phyloP scores from a whole-genome alignment of 805 yeast genomes.

The Ogataea nakhonphanomensis region DNA sequence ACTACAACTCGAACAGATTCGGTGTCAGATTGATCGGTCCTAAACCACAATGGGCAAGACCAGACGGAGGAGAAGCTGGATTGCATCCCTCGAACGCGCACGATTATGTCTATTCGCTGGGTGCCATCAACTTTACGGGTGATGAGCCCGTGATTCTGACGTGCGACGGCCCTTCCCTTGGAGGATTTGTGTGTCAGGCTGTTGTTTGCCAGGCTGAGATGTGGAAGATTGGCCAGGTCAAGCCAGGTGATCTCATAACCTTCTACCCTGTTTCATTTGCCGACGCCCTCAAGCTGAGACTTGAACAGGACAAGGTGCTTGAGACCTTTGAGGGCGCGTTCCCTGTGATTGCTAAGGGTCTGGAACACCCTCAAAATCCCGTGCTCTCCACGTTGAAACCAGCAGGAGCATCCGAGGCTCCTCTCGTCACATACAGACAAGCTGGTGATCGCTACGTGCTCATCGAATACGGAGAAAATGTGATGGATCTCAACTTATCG shows the following conservation, averaged over 20 bases:
- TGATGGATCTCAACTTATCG: constrained; percentile 77
- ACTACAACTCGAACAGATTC: constrained; percentile 94
- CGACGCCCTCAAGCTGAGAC: constrained; percentile 62
- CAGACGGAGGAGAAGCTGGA: constrained; percentile 97
- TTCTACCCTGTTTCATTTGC: constrained; percentile 76
- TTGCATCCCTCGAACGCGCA: constrained; percentile 98
- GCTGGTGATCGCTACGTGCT: constrained; percentile 95
- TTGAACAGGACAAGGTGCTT: constrained; percentile 55
- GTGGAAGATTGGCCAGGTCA: constrained; percentile 98
- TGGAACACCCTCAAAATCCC: constrained; percentile 62
- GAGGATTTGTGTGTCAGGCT: constrained; percentile 96
- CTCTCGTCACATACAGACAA: constrained; percentile 82
- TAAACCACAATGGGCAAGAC: constrained; percentile 94
- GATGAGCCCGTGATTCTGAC: constrained; percentile 97
- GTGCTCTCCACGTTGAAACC: constrained; percentile 52
- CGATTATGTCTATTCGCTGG: constrained; percentile 93
- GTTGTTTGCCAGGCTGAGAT: constrained; percentile 94
- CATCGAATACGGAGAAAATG: constrained; percentile 89
- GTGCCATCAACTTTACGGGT: constrained; percentile 97
- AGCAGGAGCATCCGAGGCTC: constrained; percentile 45
- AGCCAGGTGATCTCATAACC: constrained; percentile 84
- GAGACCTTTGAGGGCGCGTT: constrained; percentile 41
- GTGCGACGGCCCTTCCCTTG: constrained; percentile 96
- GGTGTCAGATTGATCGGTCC: constrained; percentile 96
- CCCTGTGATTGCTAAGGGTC: constrained; percentile 30